Conservation (phyloP, 1,139 yeast species). For the Blastobotrys raffinosifermentans region DNA sequence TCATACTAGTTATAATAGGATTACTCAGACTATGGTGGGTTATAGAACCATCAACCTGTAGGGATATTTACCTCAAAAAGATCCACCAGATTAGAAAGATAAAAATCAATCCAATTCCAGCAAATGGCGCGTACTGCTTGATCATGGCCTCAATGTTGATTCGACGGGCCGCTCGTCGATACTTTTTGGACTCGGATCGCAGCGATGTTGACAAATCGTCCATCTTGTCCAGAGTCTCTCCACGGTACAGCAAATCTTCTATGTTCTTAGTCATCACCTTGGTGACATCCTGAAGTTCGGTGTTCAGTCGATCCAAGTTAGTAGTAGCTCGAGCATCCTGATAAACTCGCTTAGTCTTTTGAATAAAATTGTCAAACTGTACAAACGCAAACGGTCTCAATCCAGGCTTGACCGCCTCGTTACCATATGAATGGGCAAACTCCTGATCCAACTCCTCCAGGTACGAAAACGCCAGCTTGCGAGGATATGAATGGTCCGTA, state of each 20-base stretch:
- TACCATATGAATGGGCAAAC: slow-evolving; percentile 73
- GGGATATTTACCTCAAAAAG: slow-evolving; percentile 49
- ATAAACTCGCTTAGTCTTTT: slow-evolving; percentile 81
- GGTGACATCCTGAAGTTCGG: slow-evolving; percentile 88
- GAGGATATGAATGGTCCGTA: slow-evolving; percentile 72
- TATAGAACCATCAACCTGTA: no score
- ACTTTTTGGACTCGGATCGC: slow-evolving; percentile 78
- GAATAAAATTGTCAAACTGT: slow-evolving; percentile 75
- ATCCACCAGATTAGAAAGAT: slow-evolving; percentile 82
- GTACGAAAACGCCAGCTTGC: slow-evolving; percentile 85
- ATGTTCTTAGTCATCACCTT: slow-evolving; percentile 94
- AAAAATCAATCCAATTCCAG: slow-evolving; percentile 62
- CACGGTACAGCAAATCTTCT: slow-evolving; percentile 89
- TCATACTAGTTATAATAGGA: no score
- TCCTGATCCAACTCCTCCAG: slow-evolving; percentile 76
- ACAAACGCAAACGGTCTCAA: slow-evolving; percentile 88
- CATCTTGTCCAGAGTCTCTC: slow-evolving; percentile 89
- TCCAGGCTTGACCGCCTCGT: slow-evolving; percentile 54
- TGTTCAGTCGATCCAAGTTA: slow-evolving; percentile 77
- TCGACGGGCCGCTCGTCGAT: slow-evolving; percentile 82
- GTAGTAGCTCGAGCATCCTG: slow-evolving; percentile 89
- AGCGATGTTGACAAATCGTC: slow-evolving; percentile 78
- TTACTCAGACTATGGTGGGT: no score
- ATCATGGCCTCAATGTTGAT: slow-evolving; percentile 86
- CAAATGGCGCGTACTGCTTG: slow-evolving; percentile 84